A percentile compares a stretch with the other conserved stretches of the same genome.
Evolutionary conservation across 805 yeast species (phyloP).

Genomic region (Schwanniomyces yamadae): DNA sequence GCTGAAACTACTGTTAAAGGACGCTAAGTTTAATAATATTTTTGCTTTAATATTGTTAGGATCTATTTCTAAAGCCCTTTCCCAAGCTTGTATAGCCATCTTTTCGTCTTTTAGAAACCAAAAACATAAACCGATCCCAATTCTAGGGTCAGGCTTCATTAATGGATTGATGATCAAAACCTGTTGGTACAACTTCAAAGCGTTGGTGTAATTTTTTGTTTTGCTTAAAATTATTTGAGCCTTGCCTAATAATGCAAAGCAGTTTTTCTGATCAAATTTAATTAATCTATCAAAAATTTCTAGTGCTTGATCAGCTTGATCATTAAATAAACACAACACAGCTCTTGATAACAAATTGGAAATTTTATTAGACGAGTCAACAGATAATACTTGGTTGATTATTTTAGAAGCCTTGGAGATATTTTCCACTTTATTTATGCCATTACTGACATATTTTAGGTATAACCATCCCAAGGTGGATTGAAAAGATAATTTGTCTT

Average conservation of each 20-base stretch:
- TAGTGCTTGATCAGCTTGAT: slow-evolving; percentile 68
- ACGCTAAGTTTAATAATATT: slow-evolving; percentile 63
- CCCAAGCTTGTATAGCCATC: slow-evolving; percentile 82
- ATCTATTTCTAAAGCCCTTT: slow-evolving; percentile 67
- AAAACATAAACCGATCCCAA: slow-evolving; percentile 92
- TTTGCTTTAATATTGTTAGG: slow-evolving; percentile 60
- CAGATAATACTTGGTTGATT: slow-evolving; percentile 17
- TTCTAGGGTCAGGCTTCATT: slow-evolving; percentile 84
- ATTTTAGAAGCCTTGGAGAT: slow-evolving; percentile 23
- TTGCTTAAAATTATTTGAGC: slow-evolving; percentile 78
- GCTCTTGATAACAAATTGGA: slow-evolving; percentile 66
- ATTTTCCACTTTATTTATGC: slow-evolving; percentile 23
- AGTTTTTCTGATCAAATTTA: slow-evolving; percentile 55
- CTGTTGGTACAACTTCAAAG: slow-evolving; percentile 82
- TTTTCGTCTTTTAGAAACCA: slow-evolving; percentile 81
- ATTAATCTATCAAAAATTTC: slow-evolving; percentile 64
- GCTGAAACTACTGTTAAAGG: slow-evolving; percentile 62
- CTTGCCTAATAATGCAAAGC: slow-evolving; percentile 76
- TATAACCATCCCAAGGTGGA: slow-evolving; percentile 74
- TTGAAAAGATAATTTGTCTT: slow-evolving; percentile 53
- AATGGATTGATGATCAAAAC: slow-evolving; percentile 74
- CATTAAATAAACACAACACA: slow-evolving; percentile 55
- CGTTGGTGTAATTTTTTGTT: slow-evolving; percentile 63
- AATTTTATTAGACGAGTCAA: slow-evolving; percentile 17
- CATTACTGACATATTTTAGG: slow-evolving; percentile 37